Base-by-base conservation (phyloP, 768 basidiomycete genomes). In the Leccinum subtestaceum region DNA sequence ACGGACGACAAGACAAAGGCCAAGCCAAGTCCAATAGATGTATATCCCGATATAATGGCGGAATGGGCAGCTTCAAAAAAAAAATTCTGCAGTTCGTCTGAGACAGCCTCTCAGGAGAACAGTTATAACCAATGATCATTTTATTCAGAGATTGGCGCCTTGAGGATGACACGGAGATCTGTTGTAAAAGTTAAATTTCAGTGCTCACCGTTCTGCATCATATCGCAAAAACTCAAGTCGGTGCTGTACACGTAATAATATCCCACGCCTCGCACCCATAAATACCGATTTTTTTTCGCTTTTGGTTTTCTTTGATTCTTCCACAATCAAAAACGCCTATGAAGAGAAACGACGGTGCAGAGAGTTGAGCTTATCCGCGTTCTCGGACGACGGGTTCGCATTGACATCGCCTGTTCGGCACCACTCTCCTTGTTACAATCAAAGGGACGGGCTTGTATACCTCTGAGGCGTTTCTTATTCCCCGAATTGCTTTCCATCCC, bases 351-450 rank as follows among this genome's bases (percentile, higher is more conserved):
- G 64, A 65, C 72, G 81, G 81, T 80, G 82, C 83, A 84, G 75
- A 74, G 81, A 77, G 78, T 76, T 81, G 83, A 84, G 82, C 76
- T 62, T 65, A 74, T 74, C 77, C 76, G 68, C 75, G 59, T 63
- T 58, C 27, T 15, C 29, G 40, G 60, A 63, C 68, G 74, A 62
- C 49, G 69, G 76, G 80, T 75, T 76, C 66, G 77, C 81, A 64
- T 73, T 84, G 83, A 84, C 81, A 80, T 82, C 78, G 83, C 77
- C 81, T 81, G 82, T 84, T 82, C 78, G 83, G 83, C 82, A 80
- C 80, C 79, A 72, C 74, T 75, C 56, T 68, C 76, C 82, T 84
- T 84, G 82, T 84, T 84, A 81, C 75, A 45, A 45, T 51, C 61
- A 81, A 80, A 84, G 83, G 83, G 80, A 84, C 82, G 83, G 80